Percentiles rank a stretch among this genome's conserved stretches.
phyloP scores from a whole-genome alignment of 2,329 filamentous ascomycete genomes.

The Talaromyces sp. region DNA sequence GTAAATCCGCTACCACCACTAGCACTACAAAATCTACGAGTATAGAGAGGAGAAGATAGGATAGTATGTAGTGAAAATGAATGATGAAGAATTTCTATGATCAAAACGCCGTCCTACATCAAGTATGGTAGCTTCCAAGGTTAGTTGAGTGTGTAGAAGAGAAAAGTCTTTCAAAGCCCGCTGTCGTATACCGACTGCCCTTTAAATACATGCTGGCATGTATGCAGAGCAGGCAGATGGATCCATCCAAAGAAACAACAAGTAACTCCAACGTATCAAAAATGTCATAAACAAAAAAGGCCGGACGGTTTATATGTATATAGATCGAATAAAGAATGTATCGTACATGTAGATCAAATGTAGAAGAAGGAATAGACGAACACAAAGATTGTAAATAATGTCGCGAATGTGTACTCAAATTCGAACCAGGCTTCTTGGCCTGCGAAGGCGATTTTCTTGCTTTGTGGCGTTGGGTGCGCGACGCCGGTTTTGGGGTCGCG shows the following conservation, averaged over 20 bases:
- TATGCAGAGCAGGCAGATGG: not conserved
- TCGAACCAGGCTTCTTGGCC: constrained; percentile 56
- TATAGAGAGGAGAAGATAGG: not conserved
- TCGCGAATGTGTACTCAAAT: constrained; percentile 52
- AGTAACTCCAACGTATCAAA: not conserved
- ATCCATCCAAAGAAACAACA: not conserved
- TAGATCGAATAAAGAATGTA: not conserved
- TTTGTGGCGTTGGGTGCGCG: constrained; percentile 43
- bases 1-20: constrained; percentile 30
- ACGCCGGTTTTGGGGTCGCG: constrained; percentile 53
- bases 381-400: constrained; percentile 49
- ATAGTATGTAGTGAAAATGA: not conserved
- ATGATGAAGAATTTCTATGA: not conserved
- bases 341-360: constrained; percentile 10
- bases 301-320: not conserved
- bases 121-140: not conserved
- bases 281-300: not conserved
- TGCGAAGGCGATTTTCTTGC: constrained; percentile 56
- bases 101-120: constrained; percentile 3
- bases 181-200: not conserved
- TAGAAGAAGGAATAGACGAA: constrained; percentile 46
- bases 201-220: not conserved
- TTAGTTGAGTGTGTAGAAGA: not conserved
- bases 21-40: not conserved
- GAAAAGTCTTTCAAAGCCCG: not conserved